phyloP scores from a whole-genome alignment of 2,329 filamentous ascomycete species.

The Pestalotiopsis sp. region DNA sequence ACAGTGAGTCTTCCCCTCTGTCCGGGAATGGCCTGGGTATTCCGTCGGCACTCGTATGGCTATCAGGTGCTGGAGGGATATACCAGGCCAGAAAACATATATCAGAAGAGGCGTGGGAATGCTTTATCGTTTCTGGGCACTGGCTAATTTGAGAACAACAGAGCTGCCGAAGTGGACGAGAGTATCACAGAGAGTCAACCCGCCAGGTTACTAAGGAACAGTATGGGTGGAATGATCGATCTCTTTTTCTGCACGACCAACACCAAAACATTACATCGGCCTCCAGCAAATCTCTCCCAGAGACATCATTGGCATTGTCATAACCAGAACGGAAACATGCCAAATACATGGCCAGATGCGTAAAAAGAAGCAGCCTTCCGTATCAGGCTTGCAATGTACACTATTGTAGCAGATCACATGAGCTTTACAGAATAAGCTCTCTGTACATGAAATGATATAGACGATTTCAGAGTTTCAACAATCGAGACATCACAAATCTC shows the following conservation, averaged over 20 bases:
- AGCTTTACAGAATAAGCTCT: conserved; percentile 5
- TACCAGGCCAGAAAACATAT: neutral
- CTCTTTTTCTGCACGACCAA: neutral
- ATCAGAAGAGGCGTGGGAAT: neutral
- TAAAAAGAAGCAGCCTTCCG: conserved; percentile 17
- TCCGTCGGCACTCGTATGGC: too few species aligned
- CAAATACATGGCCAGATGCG: neutral
- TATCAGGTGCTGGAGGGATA: neutral
- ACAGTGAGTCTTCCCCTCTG: conserved; percentile 67
- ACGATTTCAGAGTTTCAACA: neutral
- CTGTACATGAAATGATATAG: conserved; percentile 9
- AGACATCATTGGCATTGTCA: neutral
- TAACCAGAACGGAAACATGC: neutral
- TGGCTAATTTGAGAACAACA: conserved; percentile 36
- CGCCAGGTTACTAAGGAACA: conserved; percentile 79
- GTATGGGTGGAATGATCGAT: neutral
- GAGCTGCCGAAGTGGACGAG: conserved; percentile 92
- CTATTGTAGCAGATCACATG: conserved; percentile 19
- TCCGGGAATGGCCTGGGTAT: too few species aligned
- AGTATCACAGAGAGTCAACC: conserved; percentile 91
- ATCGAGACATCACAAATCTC: neutral
- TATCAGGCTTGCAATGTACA: conserved; percentile 17
- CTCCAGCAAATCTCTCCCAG: neutral
- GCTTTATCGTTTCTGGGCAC: neutral
- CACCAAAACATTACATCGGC: neutral